Evolutionary conservation across 306 rosid genomes (phyloP).

Genomic region (peach (Prunus persica)): DNA sequence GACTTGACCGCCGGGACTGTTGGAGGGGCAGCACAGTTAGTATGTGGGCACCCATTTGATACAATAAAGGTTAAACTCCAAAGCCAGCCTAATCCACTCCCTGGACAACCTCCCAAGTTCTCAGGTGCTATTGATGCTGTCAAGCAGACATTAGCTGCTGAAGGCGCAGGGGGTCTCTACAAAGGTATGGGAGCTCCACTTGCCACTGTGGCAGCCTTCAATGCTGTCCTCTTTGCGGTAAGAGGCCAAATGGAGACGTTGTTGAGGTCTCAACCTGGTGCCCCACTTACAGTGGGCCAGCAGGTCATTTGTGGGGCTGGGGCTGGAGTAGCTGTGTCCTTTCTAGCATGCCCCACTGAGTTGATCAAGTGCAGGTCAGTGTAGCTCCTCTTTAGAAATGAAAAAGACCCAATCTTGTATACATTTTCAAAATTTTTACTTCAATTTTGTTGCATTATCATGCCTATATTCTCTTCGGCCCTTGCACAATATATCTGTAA

Average conservation of each 20-base stretch:
- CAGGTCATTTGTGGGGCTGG: constrained; percentile 84
- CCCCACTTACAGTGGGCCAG: constrained; percentile 61
- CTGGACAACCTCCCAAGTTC: constrained; percentile 75
- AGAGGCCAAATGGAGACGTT: constrained; percentile 87
- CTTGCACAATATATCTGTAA: not conserved
- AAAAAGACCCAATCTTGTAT: not conserved
- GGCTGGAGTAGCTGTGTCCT: constrained; percentile 90
- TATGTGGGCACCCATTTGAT: constrained; percentile 92
- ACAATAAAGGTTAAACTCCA: constrained; percentile 98
- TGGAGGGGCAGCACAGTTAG: constrained; percentile 91
- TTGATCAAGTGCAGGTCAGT: constrained; percentile 90
- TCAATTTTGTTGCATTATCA: not conserved
- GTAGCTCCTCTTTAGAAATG: not conserved
- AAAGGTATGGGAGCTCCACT: constrained; percentile 99
- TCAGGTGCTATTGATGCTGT: constrained; percentile 93
- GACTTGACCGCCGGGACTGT: constrained; percentile 89
- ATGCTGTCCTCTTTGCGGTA: constrained; percentile 83
- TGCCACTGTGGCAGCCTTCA: constrained; percentile 95
- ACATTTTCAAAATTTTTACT: not conserved
- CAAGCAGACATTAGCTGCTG: constrained; percentile 85
- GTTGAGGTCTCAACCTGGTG: constrained; percentile 75
- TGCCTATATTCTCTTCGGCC: not conserved
- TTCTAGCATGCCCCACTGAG: constrained; percentile 95
- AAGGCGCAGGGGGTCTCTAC: constrained; percentile 89
- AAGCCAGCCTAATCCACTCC: constrained; percentile 90